A percentile compares a stretch with the other conserved stretches of the same genome.
Conservation (phyloP, 2,329 filamentous ascomycete species). For the Cytospora mali region DNA sequence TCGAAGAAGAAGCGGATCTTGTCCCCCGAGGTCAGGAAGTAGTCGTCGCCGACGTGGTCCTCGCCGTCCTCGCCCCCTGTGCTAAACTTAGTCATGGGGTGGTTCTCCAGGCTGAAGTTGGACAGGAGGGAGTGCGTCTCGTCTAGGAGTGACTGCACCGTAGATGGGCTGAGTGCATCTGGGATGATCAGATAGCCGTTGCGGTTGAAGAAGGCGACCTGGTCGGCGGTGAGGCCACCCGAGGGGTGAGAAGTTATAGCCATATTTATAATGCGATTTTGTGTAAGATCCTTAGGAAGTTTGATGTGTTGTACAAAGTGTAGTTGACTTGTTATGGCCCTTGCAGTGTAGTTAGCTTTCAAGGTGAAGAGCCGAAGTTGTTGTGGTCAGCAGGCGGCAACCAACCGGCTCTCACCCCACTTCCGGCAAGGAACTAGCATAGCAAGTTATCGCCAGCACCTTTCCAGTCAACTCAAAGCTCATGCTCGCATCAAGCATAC, state of each 20-base stretch:
- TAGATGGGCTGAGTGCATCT: constrained; percentile 67
- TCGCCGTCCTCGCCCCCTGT: constrained; percentile 69
- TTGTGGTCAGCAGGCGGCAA: not conserved
- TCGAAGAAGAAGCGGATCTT: constrained; percentile 98
- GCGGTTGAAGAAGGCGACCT: constrained; percentile 71
- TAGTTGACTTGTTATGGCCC: not conserved
- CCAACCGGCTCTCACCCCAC: not conserved
- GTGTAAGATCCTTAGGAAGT: not conserved
- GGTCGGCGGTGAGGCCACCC: constrained; percentile 67
- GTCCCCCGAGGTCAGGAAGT: constrained; percentile 88
- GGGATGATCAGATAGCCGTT: constrained; percentile 93
- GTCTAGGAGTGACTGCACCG: constrained; percentile 67
- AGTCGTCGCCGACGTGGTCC: constrained; percentile 88
- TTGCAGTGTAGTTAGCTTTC: not conserved
- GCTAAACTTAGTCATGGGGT: constrained; percentile 92
- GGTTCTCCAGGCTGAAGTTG: constrained; percentile 75
- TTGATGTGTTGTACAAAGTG: not conserved
- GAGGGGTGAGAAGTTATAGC: constrained; percentile 7
- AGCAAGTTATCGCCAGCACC: not conserved
- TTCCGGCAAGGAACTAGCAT: not conserved
- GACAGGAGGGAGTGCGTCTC: constrained; percentile 77
- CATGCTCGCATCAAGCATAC: too few species aligned
- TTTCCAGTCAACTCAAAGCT: not conserved
- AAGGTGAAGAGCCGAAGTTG: not conserved
- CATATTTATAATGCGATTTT: not conserved